Evolutionary conservation across 257 asterid species (phyloP).

Genomic region (Lycium barbarum): DNA sequence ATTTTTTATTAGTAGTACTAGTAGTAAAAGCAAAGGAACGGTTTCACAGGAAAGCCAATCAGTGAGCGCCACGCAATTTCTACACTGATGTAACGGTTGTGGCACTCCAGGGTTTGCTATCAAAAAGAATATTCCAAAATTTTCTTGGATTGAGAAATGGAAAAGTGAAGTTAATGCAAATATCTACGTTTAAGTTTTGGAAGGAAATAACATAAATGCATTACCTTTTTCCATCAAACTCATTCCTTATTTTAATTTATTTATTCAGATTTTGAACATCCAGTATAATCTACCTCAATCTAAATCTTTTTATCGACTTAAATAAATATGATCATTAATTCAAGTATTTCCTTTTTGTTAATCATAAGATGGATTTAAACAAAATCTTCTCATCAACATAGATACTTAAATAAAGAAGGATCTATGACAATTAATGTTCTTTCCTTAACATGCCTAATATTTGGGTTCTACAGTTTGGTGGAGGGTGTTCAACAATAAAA

Average conservation of each 20-base stretch:
- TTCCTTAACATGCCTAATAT: not conserved
- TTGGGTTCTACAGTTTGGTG: not conserved
- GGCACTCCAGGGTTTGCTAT: not conserved
- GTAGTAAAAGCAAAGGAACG: not conserved
- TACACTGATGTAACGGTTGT: not conserved
- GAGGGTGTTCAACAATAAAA: not conserved
- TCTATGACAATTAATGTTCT: not conserved
- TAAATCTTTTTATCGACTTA: not conserved
- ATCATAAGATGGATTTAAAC: not conserved
- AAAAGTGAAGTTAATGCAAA: not conserved
- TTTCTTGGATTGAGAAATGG: slow-evolving; percentile 3
- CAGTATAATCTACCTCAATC: not conserved
- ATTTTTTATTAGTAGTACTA: not conserved
- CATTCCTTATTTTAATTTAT: not conserved
- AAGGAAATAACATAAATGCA: not conserved
- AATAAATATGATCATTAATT: not conserved
- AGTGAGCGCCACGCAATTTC: not conserved
- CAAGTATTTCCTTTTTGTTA: not conserved
- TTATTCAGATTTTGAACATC: not conserved
- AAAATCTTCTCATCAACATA: slow-evolving; percentile 21
- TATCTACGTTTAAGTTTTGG: not conserved
- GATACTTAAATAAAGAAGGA: not conserved
- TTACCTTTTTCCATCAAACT: not conserved
- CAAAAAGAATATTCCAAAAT: not conserved
- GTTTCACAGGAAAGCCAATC: not conserved